phyloP scores from a whole-genome alignment of 495 filamentous ascomycete species.

The Aspergillus incahuasiensis region DNA sequence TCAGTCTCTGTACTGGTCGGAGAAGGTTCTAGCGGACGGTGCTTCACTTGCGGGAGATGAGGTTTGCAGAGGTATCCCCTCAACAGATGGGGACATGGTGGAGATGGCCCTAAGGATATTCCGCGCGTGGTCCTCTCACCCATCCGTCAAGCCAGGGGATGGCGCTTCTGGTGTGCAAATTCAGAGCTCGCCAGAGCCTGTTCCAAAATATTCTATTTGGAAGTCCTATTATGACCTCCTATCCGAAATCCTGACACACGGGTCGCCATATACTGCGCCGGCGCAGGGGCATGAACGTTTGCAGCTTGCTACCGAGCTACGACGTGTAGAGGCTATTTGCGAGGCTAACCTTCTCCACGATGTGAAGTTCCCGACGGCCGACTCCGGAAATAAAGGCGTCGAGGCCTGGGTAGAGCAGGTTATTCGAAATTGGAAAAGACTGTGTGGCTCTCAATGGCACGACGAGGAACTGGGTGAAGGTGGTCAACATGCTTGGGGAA shows the following conservation, averaged over 20 bases:
- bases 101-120: conserved; percentile 36
- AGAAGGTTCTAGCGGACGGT: conserved; percentile 66
- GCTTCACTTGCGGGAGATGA: conserved; percentile 61
- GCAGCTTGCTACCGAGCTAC: conserved; percentile 67
- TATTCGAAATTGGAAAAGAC: conserved; percentile 76
- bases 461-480: conserved; percentile 74
- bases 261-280: conserved; percentile 30
- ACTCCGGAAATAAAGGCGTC: conserved; percentile 65
- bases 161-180: conserved; percentile 38
- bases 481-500: conserved; percentile 65
- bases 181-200: conserved; percentile 17
- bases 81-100: conserved; percentile 25
- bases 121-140: conserved; percentile 39
- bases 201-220: conserved; percentile 52
- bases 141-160: conserved; percentile 33
- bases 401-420: conserved; percentile 77
- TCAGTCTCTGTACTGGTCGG: conserved; percentile 71
- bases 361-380: conserved; percentile 77
- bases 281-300: conserved; percentile 43
- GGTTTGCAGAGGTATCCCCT: conserved; percentile 34
- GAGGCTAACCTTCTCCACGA: conserved; percentile 69
- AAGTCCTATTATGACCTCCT: conserved; percentile 73
- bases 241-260: conserved; percentile 50
- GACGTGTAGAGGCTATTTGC: conserved; percentile 67
- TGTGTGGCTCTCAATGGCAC: conserved; percentile 69